Conservation (phyloP, 768 basidiomycete species). For the Rhodotorula graminis region DNA sequence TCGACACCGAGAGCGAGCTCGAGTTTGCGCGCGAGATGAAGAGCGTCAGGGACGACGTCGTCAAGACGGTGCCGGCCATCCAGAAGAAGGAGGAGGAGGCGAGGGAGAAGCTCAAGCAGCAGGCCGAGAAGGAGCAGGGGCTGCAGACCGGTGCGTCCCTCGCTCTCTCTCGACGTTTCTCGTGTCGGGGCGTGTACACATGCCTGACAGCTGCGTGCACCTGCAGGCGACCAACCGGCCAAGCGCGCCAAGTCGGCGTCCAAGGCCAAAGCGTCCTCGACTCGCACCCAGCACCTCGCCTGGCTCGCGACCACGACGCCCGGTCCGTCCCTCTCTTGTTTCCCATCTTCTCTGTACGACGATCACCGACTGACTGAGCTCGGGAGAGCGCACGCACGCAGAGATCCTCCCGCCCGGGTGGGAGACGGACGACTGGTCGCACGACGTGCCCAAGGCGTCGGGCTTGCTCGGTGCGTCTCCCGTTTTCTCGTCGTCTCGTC, state of each 20-base stretch:
- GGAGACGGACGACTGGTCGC: constrained; percentile 17
- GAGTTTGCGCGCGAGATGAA: constrained; percentile 75
- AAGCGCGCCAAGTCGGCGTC: background rate
- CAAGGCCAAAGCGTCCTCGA: background rate
- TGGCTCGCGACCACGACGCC: background rate
- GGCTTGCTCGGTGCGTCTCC: constrained; percentile 19
- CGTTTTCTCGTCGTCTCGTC: background rate
- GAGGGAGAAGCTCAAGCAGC: constrained; percentile 12
- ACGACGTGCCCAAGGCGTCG: background rate
- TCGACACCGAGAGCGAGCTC: constrained; percentile 71
- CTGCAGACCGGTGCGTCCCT: constrained; percentile 1
- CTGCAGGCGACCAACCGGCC: background rate
- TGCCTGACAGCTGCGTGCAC: background rate
- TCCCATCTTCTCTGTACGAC: too few relatives aligned
- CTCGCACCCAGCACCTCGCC: background rate
- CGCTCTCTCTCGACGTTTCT: background rate
- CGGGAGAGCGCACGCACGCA: background rate
- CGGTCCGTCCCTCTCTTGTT: constrained; percentile 8
- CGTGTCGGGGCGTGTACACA: too few relatives aligned
- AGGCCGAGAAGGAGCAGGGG: constrained; percentile 28
- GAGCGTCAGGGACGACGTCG: constrained; percentile 61
- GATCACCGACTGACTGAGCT: background rate
- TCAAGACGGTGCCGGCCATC: constrained; percentile 44
- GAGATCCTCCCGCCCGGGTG: constrained; percentile 36
- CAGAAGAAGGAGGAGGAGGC: constrained; percentile 30